Evolutionary conservation across 805 yeast species (phyloP), one percentile per base, ranked within the genome.

Genomic region (Candida patagonica): DNA sequence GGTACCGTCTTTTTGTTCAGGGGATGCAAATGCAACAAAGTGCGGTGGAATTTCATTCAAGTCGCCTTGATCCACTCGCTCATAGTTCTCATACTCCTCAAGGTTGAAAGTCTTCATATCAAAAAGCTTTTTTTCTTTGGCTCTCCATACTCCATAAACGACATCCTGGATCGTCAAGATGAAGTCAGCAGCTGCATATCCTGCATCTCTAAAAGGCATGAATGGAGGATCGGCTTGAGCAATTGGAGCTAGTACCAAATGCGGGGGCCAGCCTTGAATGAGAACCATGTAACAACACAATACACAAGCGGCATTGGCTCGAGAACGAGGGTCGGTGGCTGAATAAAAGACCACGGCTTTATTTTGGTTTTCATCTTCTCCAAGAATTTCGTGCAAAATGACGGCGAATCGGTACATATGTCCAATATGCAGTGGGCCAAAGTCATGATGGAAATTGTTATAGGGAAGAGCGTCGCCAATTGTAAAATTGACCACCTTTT

Each of bases 181-280:
- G 55, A 86, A 92, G 61, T 92, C 98, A 2, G 97, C 95, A 42
- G 79, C 79, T 2, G 96, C 84, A 61, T 92, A 92, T 1, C 98
- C 98, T 1, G 98, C 98, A 60, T 92, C 98, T 59, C 98, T 71
- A 63, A 88, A 92, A 1, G 88, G 82, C 81, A 83, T 88, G 49
- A 89, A 80, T 5, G 97, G 96, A 2, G 95, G 95, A 37, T 82
- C 87, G 5, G 79, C 75, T 60, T 92, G 97, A 1, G 92, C 76
- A 40, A 92, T 74, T 1, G 98, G 98, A 44, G 94, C 96, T 47
- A 92, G 63, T 0, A 88, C 98, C 60, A 92, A 92, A 61, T 92
- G 98, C 0, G 98, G 98, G 1, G 96, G 86, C 98, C 98, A 92
- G 10, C 86, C 80, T 58, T 92, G 98, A 13, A 92, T 89, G 40